These are phyloP conservation scores for Helotiales sp. DNA, from an alignment of 2,329 filamentous ascomycete genomes.

Conservation along the genomic window DNA sequence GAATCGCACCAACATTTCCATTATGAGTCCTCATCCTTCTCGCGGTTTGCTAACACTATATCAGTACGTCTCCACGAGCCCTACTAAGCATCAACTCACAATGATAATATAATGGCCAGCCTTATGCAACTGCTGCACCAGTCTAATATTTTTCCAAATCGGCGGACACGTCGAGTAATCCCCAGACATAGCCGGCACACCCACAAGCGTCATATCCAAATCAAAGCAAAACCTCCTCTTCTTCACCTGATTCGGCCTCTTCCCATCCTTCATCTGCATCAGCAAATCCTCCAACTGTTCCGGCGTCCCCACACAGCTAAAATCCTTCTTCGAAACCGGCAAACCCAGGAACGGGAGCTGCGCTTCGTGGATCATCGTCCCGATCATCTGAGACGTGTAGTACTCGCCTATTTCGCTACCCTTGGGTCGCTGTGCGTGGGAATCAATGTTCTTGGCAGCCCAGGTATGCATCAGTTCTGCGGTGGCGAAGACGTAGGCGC, in stretches of 20 bases:
- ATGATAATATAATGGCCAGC: constrained; percentile 20
- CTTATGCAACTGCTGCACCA: constrained; percentile 19
- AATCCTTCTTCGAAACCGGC: constrained; percentile 5
- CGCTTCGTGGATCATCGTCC: constrained; percentile 13
- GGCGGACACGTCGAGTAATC: constrained; percentile 21
- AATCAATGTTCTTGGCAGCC: constrained; percentile 14
- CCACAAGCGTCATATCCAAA: constrained; percentile 43
- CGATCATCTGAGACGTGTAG: constrained; percentile 19
- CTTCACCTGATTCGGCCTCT: constrained; percentile 31
- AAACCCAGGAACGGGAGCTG: constrained; percentile 12
- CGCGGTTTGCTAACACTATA: constrained; percentile 15
- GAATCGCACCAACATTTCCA: constrained; percentile 18
- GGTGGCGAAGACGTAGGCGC: constrained; percentile 16
- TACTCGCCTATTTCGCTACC: constrained; percentile 3
- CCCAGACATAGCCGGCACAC: constrained; percentile 29
- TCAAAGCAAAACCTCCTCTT: constrained; percentile 44
- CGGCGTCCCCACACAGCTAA: constrained; percentile 17
- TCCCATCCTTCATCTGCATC: constrained; percentile 34
- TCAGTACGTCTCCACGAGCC: neutral
- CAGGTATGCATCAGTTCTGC: neutral
- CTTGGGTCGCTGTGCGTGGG: neutral
- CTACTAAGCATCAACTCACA: neutral
- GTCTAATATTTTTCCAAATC: constrained; percentile 19
- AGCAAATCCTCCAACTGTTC: constrained; percentile 36
- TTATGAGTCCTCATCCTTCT: constrained; percentile 17